Base-by-base conservation (phyloP, 768 basidiomycete species). In the Mycena latifolia region DNA sequence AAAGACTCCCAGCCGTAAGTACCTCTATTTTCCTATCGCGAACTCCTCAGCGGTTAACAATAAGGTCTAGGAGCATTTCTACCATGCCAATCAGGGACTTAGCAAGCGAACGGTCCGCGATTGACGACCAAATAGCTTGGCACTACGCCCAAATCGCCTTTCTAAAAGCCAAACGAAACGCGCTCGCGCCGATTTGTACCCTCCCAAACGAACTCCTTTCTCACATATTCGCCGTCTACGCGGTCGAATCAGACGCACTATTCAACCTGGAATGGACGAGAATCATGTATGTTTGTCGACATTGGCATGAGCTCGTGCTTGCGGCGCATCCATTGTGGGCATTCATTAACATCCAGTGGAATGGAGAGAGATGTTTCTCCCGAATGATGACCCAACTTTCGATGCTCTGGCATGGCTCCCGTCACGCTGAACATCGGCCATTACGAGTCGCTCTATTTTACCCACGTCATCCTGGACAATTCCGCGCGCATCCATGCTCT, bases 201-300 rank as follows among this genome's bases (percentile, higher is more conserved):
- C 61, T 63, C 15, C 53, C 61, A 5, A 63, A 48, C 27, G 61
- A 63, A 25, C 61, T 63, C 35, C 41, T 62, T 29, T 27, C 31
- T 3, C 41, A 43, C 22, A 55, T 62, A 15, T 5, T 62, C 17
- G 54, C 33, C 7, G 28, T 63, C 9, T 63, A 37, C 52, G 61
- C 53, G 2, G 54, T 48, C 2, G 61, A 47, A 17, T 55, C 53
- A 25, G 46, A 27, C 18, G 20, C 51, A 2, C 54, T 63, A 12
- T 56, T 51, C 39, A 28, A 50, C 8, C 29, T 63, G 20, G 24
- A 56, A 51, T 63, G 62, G 62, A 56, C 62, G 22, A 31, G 51
- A 8, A 22, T 56, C 11, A 63, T 56, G 28, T 41, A 24, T 18
- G 62, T 63, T 11, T 63, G 62, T 27, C 55, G 39, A 2, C 62